phyloP scores from a whole-genome alignment of 108 stramenopile species.

The Fragilaria radians region DNA sequence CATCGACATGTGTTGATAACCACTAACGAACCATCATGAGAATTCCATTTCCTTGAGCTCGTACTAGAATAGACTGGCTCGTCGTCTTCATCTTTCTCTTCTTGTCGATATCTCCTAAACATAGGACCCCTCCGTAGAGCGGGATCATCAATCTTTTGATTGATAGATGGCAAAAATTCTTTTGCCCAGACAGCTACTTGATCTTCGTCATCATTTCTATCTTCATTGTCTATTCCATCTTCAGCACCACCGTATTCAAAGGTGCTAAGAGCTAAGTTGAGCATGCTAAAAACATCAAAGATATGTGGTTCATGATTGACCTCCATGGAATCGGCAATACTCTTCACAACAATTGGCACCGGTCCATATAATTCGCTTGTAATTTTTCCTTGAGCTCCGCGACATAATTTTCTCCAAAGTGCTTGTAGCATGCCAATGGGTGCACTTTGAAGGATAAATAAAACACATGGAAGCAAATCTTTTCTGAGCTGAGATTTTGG shows the following conservation, averaged over 20 bases:
- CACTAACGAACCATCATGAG: slow-evolving; percentile 73
- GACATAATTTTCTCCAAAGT: slow-evolving; percentile 68
- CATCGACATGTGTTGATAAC: slow-evolving; percentile 65
- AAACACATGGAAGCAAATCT: slow-evolving; percentile 69
- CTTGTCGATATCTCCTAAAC: neutral
- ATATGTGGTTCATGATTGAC: slow-evolving; percentile 44
- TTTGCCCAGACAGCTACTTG: slow-evolving; percentile 46
- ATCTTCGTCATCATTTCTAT: slow-evolving; percentile 15
- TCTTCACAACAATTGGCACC: slow-evolving; percentile 12
- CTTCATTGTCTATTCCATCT: slow-evolving; percentile 26
- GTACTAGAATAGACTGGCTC: slow-evolving; percentile 33
- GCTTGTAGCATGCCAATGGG: slow-evolving; percentile 68
- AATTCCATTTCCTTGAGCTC: slow-evolving; percentile 70
- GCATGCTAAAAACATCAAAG: slow-evolving; percentile 67
- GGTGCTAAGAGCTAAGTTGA: slow-evolving; percentile 67
- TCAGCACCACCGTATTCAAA: slow-evolving; percentile 80
- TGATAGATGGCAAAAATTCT: slow-evolving; percentile 47
- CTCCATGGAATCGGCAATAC: slow-evolving; percentile 19
- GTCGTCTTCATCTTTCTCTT: slow-evolving; percentile 7
- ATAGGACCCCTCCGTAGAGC: slow-evolving; percentile 17
- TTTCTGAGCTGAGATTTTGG: slow-evolving; percentile 69
- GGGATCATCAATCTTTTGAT: slow-evolving; percentile 27
- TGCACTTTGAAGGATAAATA: slow-evolving; percentile 76
- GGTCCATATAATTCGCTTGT: slow-evolving; percentile 48
- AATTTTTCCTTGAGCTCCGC: slow-evolving; percentile 48